Evolutionary conservation across 2,329 filamentous ascomycete genomes (phyloP).

Genomic region (Cladorrhinum sp.): DNA sequence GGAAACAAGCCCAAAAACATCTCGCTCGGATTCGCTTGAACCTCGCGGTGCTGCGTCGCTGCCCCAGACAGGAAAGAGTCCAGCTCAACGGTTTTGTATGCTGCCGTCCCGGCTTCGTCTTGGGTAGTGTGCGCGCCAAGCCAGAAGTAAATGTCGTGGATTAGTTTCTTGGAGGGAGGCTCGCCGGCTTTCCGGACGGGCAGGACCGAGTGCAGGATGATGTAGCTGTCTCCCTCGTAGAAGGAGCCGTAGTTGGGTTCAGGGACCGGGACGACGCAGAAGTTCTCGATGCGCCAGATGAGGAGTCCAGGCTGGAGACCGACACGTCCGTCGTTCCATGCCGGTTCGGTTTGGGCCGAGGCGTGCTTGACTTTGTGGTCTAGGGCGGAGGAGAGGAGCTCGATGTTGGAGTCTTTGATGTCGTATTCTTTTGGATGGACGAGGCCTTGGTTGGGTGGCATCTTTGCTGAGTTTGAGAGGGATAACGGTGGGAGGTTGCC

Average conservation of each 20-base stretch:
- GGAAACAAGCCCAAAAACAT: slow-evolving; percentile 61
- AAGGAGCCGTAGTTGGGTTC: slow-evolving; percentile 57
- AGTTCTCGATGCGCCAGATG: slow-evolving; percentile 66
- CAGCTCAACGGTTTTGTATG: slow-evolving; percentile 69
- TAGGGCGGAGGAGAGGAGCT: slow-evolving; percentile 60
- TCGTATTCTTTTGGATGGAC: slow-evolving; percentile 63
- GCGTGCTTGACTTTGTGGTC: slow-evolving; percentile 68
- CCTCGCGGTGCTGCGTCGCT: slow-evolving; percentile 63
- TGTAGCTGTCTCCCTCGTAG: slow-evolving; percentile 63
- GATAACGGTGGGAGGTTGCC: too few relatives aligned
- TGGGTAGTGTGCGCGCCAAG: slow-evolving; percentile 62
- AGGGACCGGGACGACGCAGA: slow-evolving; percentile 62
- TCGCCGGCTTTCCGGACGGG: slow-evolving; percentile 44
- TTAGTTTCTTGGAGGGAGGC: slow-evolving; percentile 43
- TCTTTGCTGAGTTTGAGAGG: too few relatives aligned
- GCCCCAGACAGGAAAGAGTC: slow-evolving; percentile 63
- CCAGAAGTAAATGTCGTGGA: slow-evolving; percentile 69
- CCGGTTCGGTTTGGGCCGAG: slow-evolving; percentile 62
- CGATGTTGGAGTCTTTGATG: slow-evolving; percentile 66
- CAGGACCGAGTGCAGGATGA: slow-evolving; percentile 56
- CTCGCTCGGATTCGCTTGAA: slow-evolving; percentile 56
- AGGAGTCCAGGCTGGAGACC: slow-evolving; percentile 52
- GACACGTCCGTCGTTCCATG: slow-evolving; percentile 60
- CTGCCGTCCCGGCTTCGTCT: slow-evolving; percentile 66
- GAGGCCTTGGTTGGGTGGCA: slow-evolving; percentile 53